A percentile compares a stretch with the other conserved stretches of the same genome.
Evolutionary conservation across 768 basidiomycete species (phyloP).

Genomic region (Nevesoporus exiguus): DNA sequence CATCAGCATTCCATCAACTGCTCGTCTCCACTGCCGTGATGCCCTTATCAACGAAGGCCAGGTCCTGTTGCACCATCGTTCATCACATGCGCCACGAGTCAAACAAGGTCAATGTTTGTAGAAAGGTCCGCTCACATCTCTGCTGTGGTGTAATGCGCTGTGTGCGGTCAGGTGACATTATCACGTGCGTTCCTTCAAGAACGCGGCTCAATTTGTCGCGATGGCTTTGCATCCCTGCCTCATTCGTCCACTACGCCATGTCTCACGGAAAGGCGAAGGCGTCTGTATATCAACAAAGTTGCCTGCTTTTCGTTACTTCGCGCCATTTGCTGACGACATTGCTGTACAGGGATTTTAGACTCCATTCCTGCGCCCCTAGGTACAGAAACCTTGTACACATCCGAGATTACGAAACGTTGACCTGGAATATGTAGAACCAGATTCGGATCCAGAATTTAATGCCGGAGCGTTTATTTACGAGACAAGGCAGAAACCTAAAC

Average conservation of each 20-base stretch:
- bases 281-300: conserved; percentile 24
- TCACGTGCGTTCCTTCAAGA: conserved; percentile 12
- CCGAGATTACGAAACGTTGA: background rate
- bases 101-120: too few relatives aligned
- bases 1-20: background rate
- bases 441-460: conserved; percentile 36
- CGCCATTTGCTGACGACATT: background rate
- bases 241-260: conserved; percentile 14
- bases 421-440: conserved; percentile 20
- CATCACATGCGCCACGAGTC: too few relatives aligned
- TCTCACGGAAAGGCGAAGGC: conserved; percentile 11
- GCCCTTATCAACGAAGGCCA: background rate
- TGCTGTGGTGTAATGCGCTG: background rate
- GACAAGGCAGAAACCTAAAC: conserved; percentile 21
- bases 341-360: conserved; percentile 15
- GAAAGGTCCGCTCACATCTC: too few relatives aligned
- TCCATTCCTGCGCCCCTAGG: conserved; percentile 39
- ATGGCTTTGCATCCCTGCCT: background rate
- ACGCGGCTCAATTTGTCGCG: background rate
- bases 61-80: too few relatives aligned
- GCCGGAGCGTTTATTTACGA: conserved; percentile 29
- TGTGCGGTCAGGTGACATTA: conserved; percentile 10
- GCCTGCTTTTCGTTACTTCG: background rate
- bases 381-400: conserved; percentile 2
- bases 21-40: background rate